These are phyloP conservation scores for Zygosaccharomyces pseudobailii DNA, from an alignment of 1,139 yeast genomes.

Conservation along the genomic window DNA sequence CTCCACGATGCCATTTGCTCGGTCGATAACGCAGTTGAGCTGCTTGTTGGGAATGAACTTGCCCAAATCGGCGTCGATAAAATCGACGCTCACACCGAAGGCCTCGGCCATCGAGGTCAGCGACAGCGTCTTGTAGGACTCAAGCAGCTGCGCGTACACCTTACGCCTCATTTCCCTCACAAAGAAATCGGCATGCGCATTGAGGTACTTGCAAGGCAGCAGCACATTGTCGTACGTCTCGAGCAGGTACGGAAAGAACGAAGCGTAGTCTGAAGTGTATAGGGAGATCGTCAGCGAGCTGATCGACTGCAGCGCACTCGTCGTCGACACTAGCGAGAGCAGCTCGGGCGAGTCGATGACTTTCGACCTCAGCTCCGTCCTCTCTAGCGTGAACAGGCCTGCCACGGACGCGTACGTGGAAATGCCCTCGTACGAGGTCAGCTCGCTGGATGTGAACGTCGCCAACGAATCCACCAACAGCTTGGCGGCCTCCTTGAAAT, in stretches of 20 bases:
- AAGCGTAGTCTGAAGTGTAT: constrained; percentile 82
- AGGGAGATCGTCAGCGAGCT: constrained; percentile 79
- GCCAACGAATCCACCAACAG: constrained; percentile 86
- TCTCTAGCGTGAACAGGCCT: constrained; percentile 75
- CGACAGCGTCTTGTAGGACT: constrained; percentile 87
- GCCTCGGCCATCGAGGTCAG: constrained; percentile 90
- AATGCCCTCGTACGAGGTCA: constrained; percentile 83
- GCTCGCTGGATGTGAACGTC: constrained; percentile 93
- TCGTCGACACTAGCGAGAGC: constrained; percentile 69
- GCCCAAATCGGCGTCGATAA: constrained; percentile 76
- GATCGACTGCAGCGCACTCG: constrained; percentile 73
- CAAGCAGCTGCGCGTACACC: constrained; percentile 90
- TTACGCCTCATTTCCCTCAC: constrained; percentile 92
- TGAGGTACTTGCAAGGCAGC: constrained; percentile 67
- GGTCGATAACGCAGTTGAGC: constrained; percentile 91
- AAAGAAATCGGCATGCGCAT: constrained; percentile 76
- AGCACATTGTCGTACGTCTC: constrained; percentile 74
- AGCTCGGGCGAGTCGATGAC: constrained; percentile 94
- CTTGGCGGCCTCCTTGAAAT: constrained; percentile 77
- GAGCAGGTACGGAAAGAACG: constrained; percentile 73
- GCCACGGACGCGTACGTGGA: constrained; percentile 85
- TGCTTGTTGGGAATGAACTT: constrained; percentile 90
- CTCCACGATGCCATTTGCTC: constrained; percentile 91
- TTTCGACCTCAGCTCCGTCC: constrained; percentile 79
- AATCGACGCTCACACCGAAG: constrained; percentile 82